Evolutionary conservation across 495 filamentous ascomycete species (phyloP), one percentile per base, ranked within the genome.

Genomic region (Penicillium fimorum): DNA sequence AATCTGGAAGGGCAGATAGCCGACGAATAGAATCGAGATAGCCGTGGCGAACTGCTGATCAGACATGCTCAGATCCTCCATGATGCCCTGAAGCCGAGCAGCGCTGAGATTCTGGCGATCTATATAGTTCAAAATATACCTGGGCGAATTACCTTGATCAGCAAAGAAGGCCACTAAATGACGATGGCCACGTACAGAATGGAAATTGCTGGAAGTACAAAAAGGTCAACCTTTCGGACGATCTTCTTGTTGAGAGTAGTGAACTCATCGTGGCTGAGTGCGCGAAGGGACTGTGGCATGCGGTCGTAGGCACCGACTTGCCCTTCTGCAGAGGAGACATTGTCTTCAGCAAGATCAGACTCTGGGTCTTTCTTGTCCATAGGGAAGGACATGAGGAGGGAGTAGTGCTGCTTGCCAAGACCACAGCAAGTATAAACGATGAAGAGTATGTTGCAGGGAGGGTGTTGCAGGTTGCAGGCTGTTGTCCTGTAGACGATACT

Each of bases 1-100:
- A 17, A 87, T 69, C 61, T 83, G 80, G 69, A 83, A 79, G 24
- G 81, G 66, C 15, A 83, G 57, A 60, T 83, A 84, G 6, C 76
- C 68, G n/a, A 68, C 65, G 38, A 66, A 66, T n/a, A 72, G 65
- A 33, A 70, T 70, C 11, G 65, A 69, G 15, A 72, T 56, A 7
- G 63, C 63, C 0, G 65, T 67, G 10, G 63, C 63, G 47, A 69
- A 72, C n/a, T 70, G 59, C 48, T 67, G 22, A 6, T 56, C 62
- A 15, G 48, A 63, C 63, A 72, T 65, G 48, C 66, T 44, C 18
- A 70, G 52, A 43, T 70, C 68, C 1, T 65, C 57, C 40, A 56
- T 63, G 54, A 68, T 68, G 18, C 68, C 68, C 25, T 68, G 65
- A 29, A 70, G 64, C n/a, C 60, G 65, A 10, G 68, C 65, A 3